Evolutionary conservation across 305 asterid species (phyloP).

Genomic region (Plantago coronopus): DNA sequence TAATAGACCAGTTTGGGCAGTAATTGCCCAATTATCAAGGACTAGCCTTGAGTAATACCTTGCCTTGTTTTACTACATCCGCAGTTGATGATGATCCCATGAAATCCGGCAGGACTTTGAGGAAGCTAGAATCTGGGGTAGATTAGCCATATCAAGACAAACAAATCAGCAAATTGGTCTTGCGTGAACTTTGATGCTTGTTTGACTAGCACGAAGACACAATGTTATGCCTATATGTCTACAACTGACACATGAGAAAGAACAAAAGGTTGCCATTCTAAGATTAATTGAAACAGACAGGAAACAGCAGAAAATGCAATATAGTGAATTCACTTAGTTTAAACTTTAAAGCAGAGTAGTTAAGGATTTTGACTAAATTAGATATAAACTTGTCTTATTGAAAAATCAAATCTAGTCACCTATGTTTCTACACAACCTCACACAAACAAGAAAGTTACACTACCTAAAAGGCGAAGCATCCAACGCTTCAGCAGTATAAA

Average conservation of each 20-base stretch:
- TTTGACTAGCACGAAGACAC: neutral
- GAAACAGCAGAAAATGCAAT: too few species aligned
- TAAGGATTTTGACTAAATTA: neutral
- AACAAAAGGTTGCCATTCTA: neutral
- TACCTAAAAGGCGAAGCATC: conserved; percentile 13
- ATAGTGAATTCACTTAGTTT: neutral
- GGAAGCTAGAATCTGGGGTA: neutral
- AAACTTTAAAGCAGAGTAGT: neutral
- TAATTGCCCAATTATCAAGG: too few species aligned
- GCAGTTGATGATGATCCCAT: neutral
- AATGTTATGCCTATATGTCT: too few species aligned
- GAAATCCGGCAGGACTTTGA: conserved; percentile 2
- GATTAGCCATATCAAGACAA: conserved; percentile 16
- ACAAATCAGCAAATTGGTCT: neutral
- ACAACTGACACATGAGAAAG: neutral
- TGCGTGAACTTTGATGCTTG: neutral
- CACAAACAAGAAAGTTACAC: conserved; percentile 5
- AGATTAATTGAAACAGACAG: too few species aligned
- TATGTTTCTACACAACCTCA: neutral
- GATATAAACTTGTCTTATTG: neutral
- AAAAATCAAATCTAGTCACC: neutral
- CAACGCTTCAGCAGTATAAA: too few species aligned
- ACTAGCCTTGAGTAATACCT: conserved; percentile 1
- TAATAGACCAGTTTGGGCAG: too few species aligned
- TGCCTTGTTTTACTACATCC: neutral